Conservation (phyloP, 1,139 yeast species). For the Kurtzmaniella quercitrusa region DNA sequence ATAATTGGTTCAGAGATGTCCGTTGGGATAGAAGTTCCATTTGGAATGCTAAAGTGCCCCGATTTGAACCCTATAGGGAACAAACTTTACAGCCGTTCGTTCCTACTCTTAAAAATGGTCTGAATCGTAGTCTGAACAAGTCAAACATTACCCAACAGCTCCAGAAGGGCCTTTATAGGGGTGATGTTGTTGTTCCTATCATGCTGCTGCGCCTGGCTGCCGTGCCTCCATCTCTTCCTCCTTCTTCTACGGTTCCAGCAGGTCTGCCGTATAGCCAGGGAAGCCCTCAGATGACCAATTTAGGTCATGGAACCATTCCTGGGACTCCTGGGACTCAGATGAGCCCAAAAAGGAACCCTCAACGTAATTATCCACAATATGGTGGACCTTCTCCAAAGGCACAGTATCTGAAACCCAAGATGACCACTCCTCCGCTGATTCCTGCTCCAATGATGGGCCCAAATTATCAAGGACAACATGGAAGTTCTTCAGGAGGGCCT, state of each 20-base stretch:
- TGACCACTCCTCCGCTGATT: constrained; percentile 7
- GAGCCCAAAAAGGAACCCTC: background rate
- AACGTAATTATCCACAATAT: background rate
- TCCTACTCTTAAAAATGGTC: constrained; percentile 36
- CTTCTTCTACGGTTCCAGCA: background rate
- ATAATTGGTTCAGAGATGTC: constrained; percentile 37
- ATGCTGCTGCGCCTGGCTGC: constrained; percentile 2
- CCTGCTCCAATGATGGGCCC: constrained; percentile 5
- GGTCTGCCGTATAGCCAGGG: background rate
- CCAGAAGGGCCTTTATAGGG: constrained; percentile 36
- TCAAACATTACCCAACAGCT: constrained; percentile 39
- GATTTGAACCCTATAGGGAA: constrained; percentile 52
- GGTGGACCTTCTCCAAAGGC: background rate
- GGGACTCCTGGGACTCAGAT: background rate
- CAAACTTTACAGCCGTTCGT: constrained; percentile 20
- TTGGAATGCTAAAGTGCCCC: constrained; percentile 45
- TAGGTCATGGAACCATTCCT: background rate
- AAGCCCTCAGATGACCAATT: background rate
- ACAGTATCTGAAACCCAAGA: constrained; percentile 1
- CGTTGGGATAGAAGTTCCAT: constrained; percentile 41
- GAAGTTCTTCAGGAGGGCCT: too few species aligned
- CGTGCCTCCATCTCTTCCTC: background rate
- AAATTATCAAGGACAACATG: constrained; percentile 1
- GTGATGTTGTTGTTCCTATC: constrained; percentile 23
- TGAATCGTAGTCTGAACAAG: constrained; percentile 36